Conservation (phyloP, 2,329 filamentous ascomycete species). For the Calonectria montana region DNA sequence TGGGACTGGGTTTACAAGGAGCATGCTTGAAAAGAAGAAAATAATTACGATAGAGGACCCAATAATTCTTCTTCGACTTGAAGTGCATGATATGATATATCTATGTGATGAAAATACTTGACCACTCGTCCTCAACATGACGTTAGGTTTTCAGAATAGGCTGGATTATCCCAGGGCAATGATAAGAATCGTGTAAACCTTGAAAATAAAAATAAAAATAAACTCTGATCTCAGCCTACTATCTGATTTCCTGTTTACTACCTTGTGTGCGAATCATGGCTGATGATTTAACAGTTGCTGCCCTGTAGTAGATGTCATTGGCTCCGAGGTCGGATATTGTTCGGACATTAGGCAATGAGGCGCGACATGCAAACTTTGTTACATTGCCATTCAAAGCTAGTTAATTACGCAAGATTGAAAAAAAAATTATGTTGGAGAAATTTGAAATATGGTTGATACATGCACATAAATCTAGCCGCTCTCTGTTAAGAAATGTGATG, state of each 20-base stretch:
- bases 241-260: too few species aligned
- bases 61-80: too few species aligned
- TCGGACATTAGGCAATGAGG: not conserved
- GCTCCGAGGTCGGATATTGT: not conserved
- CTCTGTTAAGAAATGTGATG: not conserved
- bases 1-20: not conserved
- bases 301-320: not conserved
- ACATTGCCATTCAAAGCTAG: not conserved
- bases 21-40: not conserved
- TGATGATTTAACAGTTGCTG: not conserved
- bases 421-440: too few species aligned
- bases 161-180: too few species aligned
- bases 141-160: too few species aligned
- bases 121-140: too few species aligned
- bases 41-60: not conserved
- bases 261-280: too few species aligned
- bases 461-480: not conserved
- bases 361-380: not conserved
- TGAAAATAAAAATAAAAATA: too few species aligned
- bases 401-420: not conserved
- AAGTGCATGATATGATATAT: too few species aligned
- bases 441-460: not conserved
- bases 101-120: too few species aligned
- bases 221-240: not conserved
- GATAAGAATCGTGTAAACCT: too few species aligned